Evolutionary conservation across 139 green algal species (phyloP), one percentile per base, ranked within the genome.

Genomic region (Spirogloea muscicola): DNA sequence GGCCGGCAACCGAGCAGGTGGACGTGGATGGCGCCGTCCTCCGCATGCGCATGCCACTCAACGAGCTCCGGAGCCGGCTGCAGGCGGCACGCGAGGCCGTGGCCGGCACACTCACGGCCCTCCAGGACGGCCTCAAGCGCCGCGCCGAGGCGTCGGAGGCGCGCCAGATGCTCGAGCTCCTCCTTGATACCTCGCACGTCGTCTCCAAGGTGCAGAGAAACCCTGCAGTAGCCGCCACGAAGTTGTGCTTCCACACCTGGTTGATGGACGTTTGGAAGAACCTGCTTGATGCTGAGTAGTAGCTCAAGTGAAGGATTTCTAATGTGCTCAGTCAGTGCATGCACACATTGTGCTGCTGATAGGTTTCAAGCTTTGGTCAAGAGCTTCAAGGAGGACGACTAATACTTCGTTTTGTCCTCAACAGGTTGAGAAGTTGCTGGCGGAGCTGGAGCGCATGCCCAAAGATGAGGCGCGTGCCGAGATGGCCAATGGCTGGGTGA

Each of bases 361-460:
- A n/a, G n/a, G n/a, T n/a, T n/a, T n/a, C n/a, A n/a, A n/a, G n/a
- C n/a, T n/a, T n/a, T n/a, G n/a, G n/a, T n/a, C n/a, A n/a, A n/a
- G n/a, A n/a, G n/a, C n/a, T n/a, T n/a, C n/a, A n/a, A n/a, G n/a
- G n/a, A n/a, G n/a, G n/a, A n/a, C n/a, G n/a, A n/a, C n/a, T n/a
- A n/a, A n/a, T n/a, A n/a, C n/a, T n/a, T n/a, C n/a, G n/a, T n/a
- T n/a, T n/a, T n/a, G n/a, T n/a, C n/a, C n/a, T n/a, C n/a, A n/a
- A n/a, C 82, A 91, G 87, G 88, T 96, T n/a, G 91, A 96, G 74
- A 96, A 96, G 87, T 89, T 96, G 41, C 80, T 96, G 29, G 78
- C 77, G 6, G 91, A 96, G 72, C 79, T 92, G 38, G 62, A 72
- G 25, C 48, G 66, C 4, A 70, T 79, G 70, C 58, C 58, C 3